A percentile compares a stretch with the other conserved stretches of the same genome.
phyloP scores from a whole-genome alignment of 2,329 filamentous ascomycete species.

The Macrophomina phaseolina region DNA sequence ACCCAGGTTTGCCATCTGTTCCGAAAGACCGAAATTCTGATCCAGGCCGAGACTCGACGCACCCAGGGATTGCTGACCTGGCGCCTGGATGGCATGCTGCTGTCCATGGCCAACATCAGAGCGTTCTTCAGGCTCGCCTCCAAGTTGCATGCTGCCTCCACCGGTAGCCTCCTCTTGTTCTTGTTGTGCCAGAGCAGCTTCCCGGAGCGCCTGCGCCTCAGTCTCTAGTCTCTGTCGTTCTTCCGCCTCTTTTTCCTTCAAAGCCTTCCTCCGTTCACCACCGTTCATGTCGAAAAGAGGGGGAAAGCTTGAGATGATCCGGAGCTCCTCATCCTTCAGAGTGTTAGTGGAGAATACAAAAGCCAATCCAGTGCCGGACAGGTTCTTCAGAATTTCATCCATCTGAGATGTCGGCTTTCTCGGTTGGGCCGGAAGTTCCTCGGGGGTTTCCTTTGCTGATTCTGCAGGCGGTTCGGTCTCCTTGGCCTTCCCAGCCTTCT shows the following conservation, averaged over 20 bases:
- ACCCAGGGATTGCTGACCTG: slow-evolving; percentile 69
- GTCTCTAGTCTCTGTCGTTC: slow-evolving; percentile 61
- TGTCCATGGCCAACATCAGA: slow-evolving; percentile 66
- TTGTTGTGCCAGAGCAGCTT: slow-evolving; percentile 49
- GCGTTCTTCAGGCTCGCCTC: slow-evolving; percentile 88
- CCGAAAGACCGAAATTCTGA: slow-evolving; percentile 40
- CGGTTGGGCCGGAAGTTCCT: slow-evolving; percentile 15
- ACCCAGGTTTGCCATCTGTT: slow-evolving; percentile 46
- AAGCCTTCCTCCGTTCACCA: slow-evolving; percentile 78
- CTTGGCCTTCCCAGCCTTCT: slow-evolving; percentile 39
- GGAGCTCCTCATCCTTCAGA: slow-evolving; percentile 55
- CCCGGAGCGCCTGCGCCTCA: slow-evolving; percentile 57
- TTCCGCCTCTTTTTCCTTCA: slow-evolving; percentile 69
- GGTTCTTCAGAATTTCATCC: slow-evolving; percentile 46
- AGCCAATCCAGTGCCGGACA: slow-evolving; percentile 54
- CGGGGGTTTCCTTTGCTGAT: slow-evolving; percentile 32
- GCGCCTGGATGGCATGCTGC: slow-evolving; percentile 73
- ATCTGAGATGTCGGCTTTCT: slow-evolving; percentile 33
- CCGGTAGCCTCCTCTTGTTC: slow-evolving; percentile 76
- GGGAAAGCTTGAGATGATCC: slow-evolving; percentile 65
- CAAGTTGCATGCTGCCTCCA: slow-evolving; percentile 86
- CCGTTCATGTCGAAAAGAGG: slow-evolving; percentile 83
- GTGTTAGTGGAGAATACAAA: slow-evolving; percentile 58
- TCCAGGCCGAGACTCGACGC: slow-evolving; percentile 40
- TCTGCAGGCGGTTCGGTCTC: slow-evolving; percentile 32